Evolutionary conservation across 192 early-diverging fungal species (phyloP).

Genomic region (Umbelopsis ramanniana): DNA sequence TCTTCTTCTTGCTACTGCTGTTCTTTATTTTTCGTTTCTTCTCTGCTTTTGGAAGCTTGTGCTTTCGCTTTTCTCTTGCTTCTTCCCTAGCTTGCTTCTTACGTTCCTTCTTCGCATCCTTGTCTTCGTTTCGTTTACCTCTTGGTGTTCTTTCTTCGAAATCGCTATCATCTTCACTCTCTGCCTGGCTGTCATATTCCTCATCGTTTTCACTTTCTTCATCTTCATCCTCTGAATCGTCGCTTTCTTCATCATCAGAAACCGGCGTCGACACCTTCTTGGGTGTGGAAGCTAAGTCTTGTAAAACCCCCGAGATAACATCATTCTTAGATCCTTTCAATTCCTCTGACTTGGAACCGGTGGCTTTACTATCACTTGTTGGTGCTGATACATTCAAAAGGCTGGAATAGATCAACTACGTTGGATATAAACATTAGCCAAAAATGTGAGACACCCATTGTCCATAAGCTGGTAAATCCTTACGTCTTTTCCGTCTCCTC

Average conservation of each 20-base stretch:
- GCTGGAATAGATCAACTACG: constrained; percentile 63
- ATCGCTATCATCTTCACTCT: constrained; percentile 44
- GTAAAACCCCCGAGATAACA: not conserved
- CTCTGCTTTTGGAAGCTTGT: constrained; percentile 94
- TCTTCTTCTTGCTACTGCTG: constrained; percentile 64
- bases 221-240: constrained; percentile 37
- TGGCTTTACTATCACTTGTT: not conserved
- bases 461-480: not conserved
- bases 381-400: constrained; percentile 50
- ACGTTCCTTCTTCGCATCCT: constrained; percentile 87
- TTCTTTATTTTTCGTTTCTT: constrained; percentile 92
- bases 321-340: not conserved
- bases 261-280: not conserved
- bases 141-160: constrained; percentile 48
- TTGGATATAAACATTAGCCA: constrained; percentile 15
- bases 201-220: constrained; percentile 46
- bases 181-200: constrained; percentile 48
- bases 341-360: not conserved
- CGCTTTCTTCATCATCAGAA: constrained; percentile 36
- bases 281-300: constrained; percentile 7
- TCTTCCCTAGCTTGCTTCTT: constrained; percentile 89
- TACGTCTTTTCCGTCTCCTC: constrained; percentile 74
- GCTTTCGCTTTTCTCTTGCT: constrained; percentile 89
- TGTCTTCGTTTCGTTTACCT: constrained; percentile 83
- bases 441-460: too few species aligned